Base-by-base conservation (phyloP, 805 yeast genomes). In the Saccharomycopsis amapae region DNA sequence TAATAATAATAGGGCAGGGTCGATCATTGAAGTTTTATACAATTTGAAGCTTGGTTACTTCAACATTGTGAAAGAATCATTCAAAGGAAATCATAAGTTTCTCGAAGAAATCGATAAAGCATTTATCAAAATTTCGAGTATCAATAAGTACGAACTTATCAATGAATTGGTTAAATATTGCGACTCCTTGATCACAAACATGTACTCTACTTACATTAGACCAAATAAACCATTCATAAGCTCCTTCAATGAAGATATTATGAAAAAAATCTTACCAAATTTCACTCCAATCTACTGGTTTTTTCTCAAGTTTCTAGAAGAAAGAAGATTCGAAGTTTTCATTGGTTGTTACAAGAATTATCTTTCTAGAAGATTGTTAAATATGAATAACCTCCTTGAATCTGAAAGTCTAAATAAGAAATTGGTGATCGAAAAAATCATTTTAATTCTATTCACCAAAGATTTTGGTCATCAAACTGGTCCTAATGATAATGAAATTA, bases 131-230 rank as follows among this genome's bases (percentile, higher is more conserved):
- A 10, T 48, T 3, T 31, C 44, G 18, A 35, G 7, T 22, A 32
- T 42, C 13, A 42, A 49, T 32, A 38, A 40, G 20, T 32, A 15
- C 24, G 53, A 49, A 17, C 18, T 46, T 5, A 40, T 46, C 25
- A 19, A 36, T 18, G 53, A 49, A 15, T 39, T 49, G 25, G 50
- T 40, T 12, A 49, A 46, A 33, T 49, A 39, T 19, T 39, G 50
- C 22, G 48, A 46, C 33, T 18, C 15, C 9, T 24, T 22, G 13
- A 38, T 49, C 34, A 39, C 17, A 6, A 28, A 33, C 2, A 12
- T 40, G 9, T 35, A 19, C n/a, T 9, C 7, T 12, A 12, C 10
- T 7, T 20, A 26, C 30, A 25, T 18, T 19, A 39, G 5, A 5
- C 5, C 5, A 6, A 6, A 18, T 9, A 31, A 17, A 23, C 19